phyloP scores from a whole-genome alignment of 805 yeast species.

The Schwanniomyces vanrijiae region DNA sequence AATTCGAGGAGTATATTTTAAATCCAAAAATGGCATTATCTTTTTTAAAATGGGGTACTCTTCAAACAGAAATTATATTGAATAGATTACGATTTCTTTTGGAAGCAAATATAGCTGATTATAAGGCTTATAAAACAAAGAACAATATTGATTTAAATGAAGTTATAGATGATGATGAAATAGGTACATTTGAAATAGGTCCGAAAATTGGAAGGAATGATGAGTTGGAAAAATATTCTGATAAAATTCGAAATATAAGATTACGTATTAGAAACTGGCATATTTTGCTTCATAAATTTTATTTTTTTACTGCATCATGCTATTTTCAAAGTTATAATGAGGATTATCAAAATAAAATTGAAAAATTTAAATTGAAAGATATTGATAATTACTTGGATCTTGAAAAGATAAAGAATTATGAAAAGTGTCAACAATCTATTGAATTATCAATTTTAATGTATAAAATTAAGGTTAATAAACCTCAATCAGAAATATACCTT shows the following conservation, averaged over 20 bases:
- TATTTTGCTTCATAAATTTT: constrained; percentile 71
- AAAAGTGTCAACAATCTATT: constrained; percentile 11
- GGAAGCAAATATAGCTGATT: constrained; percentile 12
- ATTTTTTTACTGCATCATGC: constrained; percentile 75
- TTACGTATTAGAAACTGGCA: constrained; percentile 47
- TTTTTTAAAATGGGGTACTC: constrained; percentile 43
- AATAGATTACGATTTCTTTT: constrained; percentile 19
- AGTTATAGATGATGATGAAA: constrained; percentile 16
- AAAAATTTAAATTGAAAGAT: constrained; percentile 8
- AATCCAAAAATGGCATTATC: constrained; percentile 51
- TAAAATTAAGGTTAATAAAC: constrained; percentile 9
- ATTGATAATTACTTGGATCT: constrained; percentile 3
- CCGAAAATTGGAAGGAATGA: constrained; percentile 5
- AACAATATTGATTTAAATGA: constrained; percentile 17
- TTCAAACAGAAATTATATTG: constrained; percentile 25
- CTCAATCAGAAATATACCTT: constrained; percentile 1
- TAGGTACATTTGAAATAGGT: constrained; percentile 2
- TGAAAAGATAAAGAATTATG: constrained; percentile 5
- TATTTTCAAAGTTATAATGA: constrained; percentile 54
- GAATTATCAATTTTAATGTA: constrained; percentile 23
- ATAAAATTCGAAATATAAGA: constrained; percentile 20
- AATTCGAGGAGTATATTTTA: constrained; percentile 58
- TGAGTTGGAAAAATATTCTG: constrained; percentile 17
- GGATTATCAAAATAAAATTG: constrained; percentile 28
- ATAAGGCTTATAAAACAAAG: constrained; percentile 22